Conservation (phyloP, 495 filamentous ascomycete species). For the Hypoxylon trugodes region DNA sequence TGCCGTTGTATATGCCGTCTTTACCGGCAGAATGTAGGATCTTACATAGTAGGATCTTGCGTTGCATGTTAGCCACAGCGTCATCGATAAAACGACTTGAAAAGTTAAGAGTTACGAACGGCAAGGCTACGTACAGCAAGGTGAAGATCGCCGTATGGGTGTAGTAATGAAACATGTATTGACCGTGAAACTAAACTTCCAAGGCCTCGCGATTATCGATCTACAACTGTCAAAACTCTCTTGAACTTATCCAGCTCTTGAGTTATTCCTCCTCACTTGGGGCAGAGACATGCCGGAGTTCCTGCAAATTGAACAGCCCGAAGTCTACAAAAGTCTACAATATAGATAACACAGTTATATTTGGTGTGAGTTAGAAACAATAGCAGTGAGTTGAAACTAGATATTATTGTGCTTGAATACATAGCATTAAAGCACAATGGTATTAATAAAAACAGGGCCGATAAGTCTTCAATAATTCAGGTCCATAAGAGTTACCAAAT, state of each 20-base stretch:
- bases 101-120: not conserved
- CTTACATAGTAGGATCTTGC: conserved; percentile 15
- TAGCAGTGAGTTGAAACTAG: too few species aligned
- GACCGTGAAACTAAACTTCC: not conserved
- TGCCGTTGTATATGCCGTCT: not conserved
- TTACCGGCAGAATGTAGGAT: conserved; percentile 19
- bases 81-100: conserved; percentile 7
- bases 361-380: too few species aligned
- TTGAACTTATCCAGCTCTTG: conserved; percentile 1
- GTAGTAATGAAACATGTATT: not conserved
- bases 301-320: too few species aligned
- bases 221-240: not conserved
- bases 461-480: too few species aligned
- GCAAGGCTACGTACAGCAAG: not conserved
- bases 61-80: conserved; percentile 10
- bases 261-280: conserved; percentile 8
- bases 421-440: too few species aligned
- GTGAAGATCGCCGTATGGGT: not conserved
- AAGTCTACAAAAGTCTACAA: too few species aligned
- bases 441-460: too few species aligned
- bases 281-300: too few species aligned
- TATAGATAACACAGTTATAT: too few species aligned
- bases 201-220: not conserved
- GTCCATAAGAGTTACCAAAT: too few species aligned
- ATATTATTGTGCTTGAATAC: too few species aligned